Base-by-base conservation (phyloP, 164 flowering plant genomes). In the Houttuynia cordata region DNA sequence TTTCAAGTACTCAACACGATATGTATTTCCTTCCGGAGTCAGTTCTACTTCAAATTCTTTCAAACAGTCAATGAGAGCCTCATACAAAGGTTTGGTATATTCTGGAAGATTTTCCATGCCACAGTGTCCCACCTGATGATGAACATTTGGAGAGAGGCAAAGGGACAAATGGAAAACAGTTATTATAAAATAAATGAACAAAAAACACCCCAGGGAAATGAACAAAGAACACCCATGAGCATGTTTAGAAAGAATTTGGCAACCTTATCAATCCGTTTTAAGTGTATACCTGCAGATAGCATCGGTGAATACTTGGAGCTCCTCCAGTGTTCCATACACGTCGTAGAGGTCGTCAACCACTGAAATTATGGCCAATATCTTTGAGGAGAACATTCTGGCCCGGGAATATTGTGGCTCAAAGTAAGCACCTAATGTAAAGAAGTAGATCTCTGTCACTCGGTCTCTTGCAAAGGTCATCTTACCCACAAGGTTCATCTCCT, bases 101-200 rank as follows among this genome's bases (percentile, higher is more conserved):
- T 73, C 79, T 2, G 84, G 86, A 0, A 82, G 69, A 19, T 50
- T 41, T 41, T 78, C 69, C 1, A 49, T 55, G 25, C 55, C 18
- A 34, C 18, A 0, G 53, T 56, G 45, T 80, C 76, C 86, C 82
- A 80, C 72, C 83, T 81, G 51, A 24, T 68, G 63, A 37, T 52
- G 42, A 6, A 40, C 10, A 40, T 40, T 40, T 40, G 10, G 6
- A 6, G 10, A 40, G 42, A 40, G 10, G 8, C 6, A 40, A 10
- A 40, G 6, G 42, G 10, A 40, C 10, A 40, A 40, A 40, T 6
- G 6, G 42, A 40, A 10, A 10, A 40, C 6, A 40, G 10, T 40
- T 40, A 40, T 6, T 40, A 40, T 40, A 40, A 6, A 40, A 40
- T 40, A 40, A 6, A 40, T 40, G 10, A 40, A 6, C 42, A 40